A percentile compares a stretch with the other conserved stretches of the same genome.
Evolutionary conservation across 768 basidiomycete genomes (phyloP).

Genomic region (Pleurotus sapidus): DNA sequence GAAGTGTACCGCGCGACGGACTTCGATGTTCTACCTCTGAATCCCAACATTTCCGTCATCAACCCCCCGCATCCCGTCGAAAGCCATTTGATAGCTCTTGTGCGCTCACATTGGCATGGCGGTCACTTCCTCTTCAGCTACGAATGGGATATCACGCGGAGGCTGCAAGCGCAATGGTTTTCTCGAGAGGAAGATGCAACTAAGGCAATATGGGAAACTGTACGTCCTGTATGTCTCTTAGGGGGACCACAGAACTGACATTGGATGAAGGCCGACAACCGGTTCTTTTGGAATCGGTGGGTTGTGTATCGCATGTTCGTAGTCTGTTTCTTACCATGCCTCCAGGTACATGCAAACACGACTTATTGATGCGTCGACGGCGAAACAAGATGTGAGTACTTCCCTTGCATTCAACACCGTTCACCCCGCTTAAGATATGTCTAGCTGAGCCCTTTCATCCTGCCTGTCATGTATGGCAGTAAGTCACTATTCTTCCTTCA

Average conservation of each 20-base stretch:
- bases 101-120: constrained; percentile 76
- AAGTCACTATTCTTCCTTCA: constrained; percentile 29
- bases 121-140: constrained; percentile 92
- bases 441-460: constrained; percentile 84
- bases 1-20: constrained; percentile 88
- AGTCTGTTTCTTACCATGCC: constrained; percentile 27
- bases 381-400: constrained; percentile 61
- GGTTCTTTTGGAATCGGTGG: constrained; percentile 98
- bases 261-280: constrained; percentile 74
- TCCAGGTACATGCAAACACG: constrained; percentile 36
- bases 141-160: constrained; percentile 83
- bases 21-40: constrained; percentile 88
- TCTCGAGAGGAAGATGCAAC: constrained; percentile 45
- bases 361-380: constrained; percentile 35
- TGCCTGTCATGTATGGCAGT: constrained; percentile 96
- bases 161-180: constrained; percentile 80
- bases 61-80: constrained; percentile 84
- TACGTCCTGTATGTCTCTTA: constrained; percentile 31
- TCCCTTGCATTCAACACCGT: background rate
- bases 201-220: constrained; percentile 75
- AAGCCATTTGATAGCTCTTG: constrained; percentile 79
- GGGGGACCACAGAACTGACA: background rate
- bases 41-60: constrained; percentile 62
- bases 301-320: background rate
- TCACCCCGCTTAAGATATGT: constrained; percentile 4